Evolutionary conservation across 208 protist genomes (phyloP), one percentile per base, ranked within the genome.

Genomic region (Trypanosoma platydactyli): DNA sequence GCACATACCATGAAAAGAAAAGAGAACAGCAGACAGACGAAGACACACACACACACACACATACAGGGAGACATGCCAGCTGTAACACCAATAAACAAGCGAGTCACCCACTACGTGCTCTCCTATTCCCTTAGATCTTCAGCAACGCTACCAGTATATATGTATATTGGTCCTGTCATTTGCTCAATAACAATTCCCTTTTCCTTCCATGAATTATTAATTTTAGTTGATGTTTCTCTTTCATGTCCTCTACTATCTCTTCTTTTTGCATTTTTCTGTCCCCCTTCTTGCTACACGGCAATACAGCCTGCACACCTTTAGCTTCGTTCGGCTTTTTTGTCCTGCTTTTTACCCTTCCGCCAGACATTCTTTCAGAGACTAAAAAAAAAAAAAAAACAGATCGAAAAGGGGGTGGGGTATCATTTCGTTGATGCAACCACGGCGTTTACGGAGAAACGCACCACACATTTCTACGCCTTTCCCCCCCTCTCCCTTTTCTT

Each of bases 301-400:
- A n/a, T n/a, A n/a, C 46, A 38, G 33, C 33, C 33, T 11, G 9
- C 33, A 38, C 52, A 27, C 58, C 27, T 45, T 27, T 60, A 1
- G 38, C 25, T 30, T 63, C 64, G 45, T 68, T 63, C 35, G 24
- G 56, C 54, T 52, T 46, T 62, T 46, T 22, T 15, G 18, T n/a
- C 49, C 20, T 24, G 30, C 16, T n/a, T 65, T 42, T 24, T 25
- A 22, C n/a, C 60, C 60, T 5, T 20, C 27, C 30, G n/a, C 59
- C 25, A 33, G 5, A 12, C 13, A 20, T 1, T 9, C 9, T 38
- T 33, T 18, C 9, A 52, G 25, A 50, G 40, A 53, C 5, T n/a
- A 42, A 64, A 65, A 42, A 42, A 56, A 24, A 27, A 44, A 13
- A 38, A 12, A 64, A 56, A 24, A 65, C 25, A 0, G 20, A 71